Base-by-base conservation (phyloP, 768 basidiomycete species). In the Pleurotus ostreatus region DNA sequence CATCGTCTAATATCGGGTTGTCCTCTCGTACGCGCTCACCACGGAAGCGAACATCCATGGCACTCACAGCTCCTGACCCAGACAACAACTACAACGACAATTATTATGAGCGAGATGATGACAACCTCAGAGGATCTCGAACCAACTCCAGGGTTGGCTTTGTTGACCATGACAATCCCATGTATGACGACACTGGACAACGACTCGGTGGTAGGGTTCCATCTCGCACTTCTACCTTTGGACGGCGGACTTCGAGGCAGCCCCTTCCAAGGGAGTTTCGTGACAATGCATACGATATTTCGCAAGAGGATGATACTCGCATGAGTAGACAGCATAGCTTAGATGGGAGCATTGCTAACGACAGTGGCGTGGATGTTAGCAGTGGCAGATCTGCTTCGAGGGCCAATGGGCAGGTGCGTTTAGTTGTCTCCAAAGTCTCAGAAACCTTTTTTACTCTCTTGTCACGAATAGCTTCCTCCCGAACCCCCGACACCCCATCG, bases 191-290 rank as follows among this genome's bases (percentile, higher is more conserved):
- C 41, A 26, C 26, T 13, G 48, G 48, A 16, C 51, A 40, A 39
- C n/a, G 51, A 15, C 37, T 40, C 41, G 26, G n/a, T 34, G 30
- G 15, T 5, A 39, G 51, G 41, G 51, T 39, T 8, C 39, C 51
- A 6, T 53, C 51, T 39, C 39, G 51, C 18, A 53, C 51, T 12
- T 53, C 51, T 15, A 53, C 51, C 3, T 53, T 40, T 53, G 37
- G 16, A 7, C 13, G 51, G 39, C 16, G 51, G 18, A 67, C 71
- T 55, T 74, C 70, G 56, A 73, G 85, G 48, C 66, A 56, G 15
- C 74, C 76, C 12, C 57, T 79, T 57, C 78, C 78, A 1, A 64
- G 63, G 60, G 75, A 82, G 61, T 75, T 78, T 66, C 62, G 74
- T 59, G 67, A 67, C 12, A 68, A 70, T 60, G 59, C 65, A 43